Conservation (phyloP, 2,329 filamentous ascomycete species). For the Aspergillus tanneri region DNA sequence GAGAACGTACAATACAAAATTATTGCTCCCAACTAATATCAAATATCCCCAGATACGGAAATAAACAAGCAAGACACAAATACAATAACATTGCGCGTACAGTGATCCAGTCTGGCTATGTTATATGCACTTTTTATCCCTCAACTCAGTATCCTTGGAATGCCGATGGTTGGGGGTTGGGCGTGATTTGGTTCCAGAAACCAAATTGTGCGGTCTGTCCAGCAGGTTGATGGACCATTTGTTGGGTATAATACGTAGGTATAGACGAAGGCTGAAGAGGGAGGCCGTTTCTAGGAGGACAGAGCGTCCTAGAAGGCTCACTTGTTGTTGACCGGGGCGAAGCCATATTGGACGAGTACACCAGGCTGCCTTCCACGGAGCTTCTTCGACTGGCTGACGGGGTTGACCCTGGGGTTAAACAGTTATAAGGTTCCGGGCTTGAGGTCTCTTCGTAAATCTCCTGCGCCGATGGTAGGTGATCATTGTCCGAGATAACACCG, state of each 20-base stretch:
- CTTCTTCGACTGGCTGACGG: constrained; percentile 19
- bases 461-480: not conserved
- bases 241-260: constrained; percentile 21
- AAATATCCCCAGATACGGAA: too few species aligned
- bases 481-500: not conserved
- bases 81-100: too few species aligned
- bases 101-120: not conserved
- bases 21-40: not conserved
- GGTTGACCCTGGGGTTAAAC: constrained; percentile 19
- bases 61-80: too few species aligned
- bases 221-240: constrained; percentile 10
- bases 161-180: constrained; percentile 11
- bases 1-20: too few species aligned
- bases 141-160: constrained; percentile 14
- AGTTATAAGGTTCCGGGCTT: constrained; percentile 10
- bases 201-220: constrained; percentile 9
- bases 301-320: constrained; percentile 6
- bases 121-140: not conserved
- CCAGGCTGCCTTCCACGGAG: constrained; percentile 19
- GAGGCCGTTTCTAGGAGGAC: constrained; percentile 10
- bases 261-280: constrained; percentile 11
- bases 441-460: too few species aligned
- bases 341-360: constrained; percentile 18
- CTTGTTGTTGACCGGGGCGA: constrained; percentile 15
- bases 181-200: constrained; percentile 16